These are phyloP conservation scores for Balakata baccata DNA, from an alignment of 345 rosid species.

Conservation along the genomic window DNA sequence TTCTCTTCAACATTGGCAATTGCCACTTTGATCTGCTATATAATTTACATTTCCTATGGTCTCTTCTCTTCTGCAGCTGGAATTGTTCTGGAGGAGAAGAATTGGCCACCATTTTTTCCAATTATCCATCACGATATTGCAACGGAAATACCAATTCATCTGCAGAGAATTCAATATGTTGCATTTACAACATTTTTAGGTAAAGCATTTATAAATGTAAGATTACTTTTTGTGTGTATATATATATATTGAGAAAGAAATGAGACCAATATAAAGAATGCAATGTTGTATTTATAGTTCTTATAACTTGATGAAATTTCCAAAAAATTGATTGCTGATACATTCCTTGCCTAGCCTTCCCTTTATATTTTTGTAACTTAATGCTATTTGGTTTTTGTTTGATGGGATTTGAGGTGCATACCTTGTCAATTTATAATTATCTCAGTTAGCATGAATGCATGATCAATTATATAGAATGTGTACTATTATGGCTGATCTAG, in stretches of 20 bases:
- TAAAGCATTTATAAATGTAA: slow-evolving; percentile 1
- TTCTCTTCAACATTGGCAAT: background rate
- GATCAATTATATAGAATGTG: too few species aligned
- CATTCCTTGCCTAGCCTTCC: background rate
- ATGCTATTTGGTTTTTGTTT: background rate
- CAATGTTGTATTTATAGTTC: background rate
- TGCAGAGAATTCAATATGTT: slow-evolving; percentile 34
- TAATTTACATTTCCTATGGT: slow-evolving; percentile 1
- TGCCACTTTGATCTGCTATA: background rate
- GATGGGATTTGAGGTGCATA: background rate
- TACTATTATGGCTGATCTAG: too few species aligned
- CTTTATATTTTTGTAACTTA: background rate
- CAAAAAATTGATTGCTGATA: background rate
- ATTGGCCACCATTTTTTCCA: slow-evolving; percentile 39
- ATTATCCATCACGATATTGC: slow-evolving; percentile 36
- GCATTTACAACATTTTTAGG: slow-evolving; percentile 35
- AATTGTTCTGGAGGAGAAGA: slow-evolving; percentile 33
- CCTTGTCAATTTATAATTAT: background rate
- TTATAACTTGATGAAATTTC: background rate
- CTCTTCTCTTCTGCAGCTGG: slow-evolving; percentile 28
- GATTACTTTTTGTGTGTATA: background rate
- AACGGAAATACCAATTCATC: slow-evolving; percentile 31
- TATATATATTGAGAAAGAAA: background rate
- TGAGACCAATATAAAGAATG: background rate
- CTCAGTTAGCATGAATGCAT: background rate